These are phyloP conservation scores for Panicum miliaceum DNA, from an alignment of 176 grass and related monocot genomes.

Conservation along the genomic window DNA sequence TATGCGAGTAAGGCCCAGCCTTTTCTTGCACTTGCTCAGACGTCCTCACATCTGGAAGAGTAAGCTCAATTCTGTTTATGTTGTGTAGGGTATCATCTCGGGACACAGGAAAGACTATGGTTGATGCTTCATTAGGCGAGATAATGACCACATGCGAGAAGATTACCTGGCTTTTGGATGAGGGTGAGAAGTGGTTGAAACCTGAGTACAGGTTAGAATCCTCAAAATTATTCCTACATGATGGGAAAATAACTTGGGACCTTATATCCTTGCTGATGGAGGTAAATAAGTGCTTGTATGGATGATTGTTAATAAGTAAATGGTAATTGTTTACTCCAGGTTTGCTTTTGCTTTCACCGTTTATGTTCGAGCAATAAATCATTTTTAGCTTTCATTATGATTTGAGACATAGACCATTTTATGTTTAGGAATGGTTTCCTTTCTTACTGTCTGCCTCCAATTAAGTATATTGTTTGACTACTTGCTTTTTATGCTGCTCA, in stretches of 20 bases:
- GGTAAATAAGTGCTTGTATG: not conserved
- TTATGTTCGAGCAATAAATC: not conserved
- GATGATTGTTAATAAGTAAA: not conserved
- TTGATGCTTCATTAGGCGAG: constrained; percentile 96
- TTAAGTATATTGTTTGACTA: not conserved
- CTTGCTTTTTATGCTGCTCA: constrained; percentile 41
- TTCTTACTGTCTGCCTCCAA: not conserved
- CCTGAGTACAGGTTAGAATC: constrained; percentile 92
- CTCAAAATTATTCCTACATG: constrained; percentile 8
- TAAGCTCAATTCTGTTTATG: constrained; percentile 29
- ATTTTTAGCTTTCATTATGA: not conserved
- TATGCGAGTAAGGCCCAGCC: constrained; percentile 82
- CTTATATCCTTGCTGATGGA: not conserved
- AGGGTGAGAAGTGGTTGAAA: constrained; percentile 99
- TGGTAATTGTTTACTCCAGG: not conserved
- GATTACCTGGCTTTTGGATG: constrained; percentile 97
- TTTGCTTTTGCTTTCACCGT: not conserved
- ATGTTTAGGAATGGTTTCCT: not conserved
- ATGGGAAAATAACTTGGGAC: constrained; percentile 26
- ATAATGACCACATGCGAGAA: constrained; percentile 99
- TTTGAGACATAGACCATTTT: not conserved
- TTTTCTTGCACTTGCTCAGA: constrained; percentile 2
- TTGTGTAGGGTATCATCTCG: constrained; percentile 79
- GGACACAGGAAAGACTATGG: constrained; percentile 98
- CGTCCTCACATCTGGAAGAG: not conserved